Conservation (phyloP, 805 yeast genomes). For the Hanseniaspora meyeri region DNA sequence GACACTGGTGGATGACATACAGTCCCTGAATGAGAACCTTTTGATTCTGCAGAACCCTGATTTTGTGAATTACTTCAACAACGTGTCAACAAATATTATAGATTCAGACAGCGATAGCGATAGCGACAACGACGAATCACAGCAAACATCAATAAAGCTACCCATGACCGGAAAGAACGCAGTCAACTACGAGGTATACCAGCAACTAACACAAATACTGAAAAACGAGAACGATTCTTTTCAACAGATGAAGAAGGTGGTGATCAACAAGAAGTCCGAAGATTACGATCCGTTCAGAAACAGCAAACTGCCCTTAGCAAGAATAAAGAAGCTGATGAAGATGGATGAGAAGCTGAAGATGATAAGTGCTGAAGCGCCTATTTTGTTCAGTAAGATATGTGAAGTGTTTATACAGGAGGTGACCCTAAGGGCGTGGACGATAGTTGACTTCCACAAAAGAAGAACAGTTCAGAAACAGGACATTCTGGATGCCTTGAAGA, state of each 20-base stretch:
- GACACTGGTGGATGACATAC: slow-evolving; percentile 74
- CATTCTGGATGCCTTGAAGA: slow-evolving; percentile 87
- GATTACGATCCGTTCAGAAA: slow-evolving; percentile 50
- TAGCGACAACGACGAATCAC: neutral
- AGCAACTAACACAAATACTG: neutral
- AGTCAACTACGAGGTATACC: neutral
- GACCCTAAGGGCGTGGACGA: slow-evolving; percentile 98
- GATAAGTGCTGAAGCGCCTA: slow-evolving; percentile 98
- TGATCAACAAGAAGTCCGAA: neutral
- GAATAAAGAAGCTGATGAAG: slow-evolving; percentile 95
- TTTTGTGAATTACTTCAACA: slow-evolving; percentile 1
- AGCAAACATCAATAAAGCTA: neutral
- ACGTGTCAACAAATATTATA: neutral
- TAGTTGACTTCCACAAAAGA: slow-evolving; percentile 91
- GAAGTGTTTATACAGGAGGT: slow-evolving; percentile 93
- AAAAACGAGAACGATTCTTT: neutral
- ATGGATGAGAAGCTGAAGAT: slow-evolving; percentile 93
- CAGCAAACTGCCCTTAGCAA: slow-evolving; percentile 87
- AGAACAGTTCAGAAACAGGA: slow-evolving; percentile 89
- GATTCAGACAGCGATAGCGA: neutral
- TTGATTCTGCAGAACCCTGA: slow-evolving; percentile 1
- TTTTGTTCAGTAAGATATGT: slow-evolving; percentile 93
- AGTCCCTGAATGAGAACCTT: slow-evolving; percentile 36
- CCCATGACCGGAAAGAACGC: neutral
- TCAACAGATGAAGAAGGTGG: neutral